These are phyloP conservation scores for Naganishia cerealis DNA, from an alignment of 1,284 basidiomycete species.

Conservation along the genomic window DNA sequence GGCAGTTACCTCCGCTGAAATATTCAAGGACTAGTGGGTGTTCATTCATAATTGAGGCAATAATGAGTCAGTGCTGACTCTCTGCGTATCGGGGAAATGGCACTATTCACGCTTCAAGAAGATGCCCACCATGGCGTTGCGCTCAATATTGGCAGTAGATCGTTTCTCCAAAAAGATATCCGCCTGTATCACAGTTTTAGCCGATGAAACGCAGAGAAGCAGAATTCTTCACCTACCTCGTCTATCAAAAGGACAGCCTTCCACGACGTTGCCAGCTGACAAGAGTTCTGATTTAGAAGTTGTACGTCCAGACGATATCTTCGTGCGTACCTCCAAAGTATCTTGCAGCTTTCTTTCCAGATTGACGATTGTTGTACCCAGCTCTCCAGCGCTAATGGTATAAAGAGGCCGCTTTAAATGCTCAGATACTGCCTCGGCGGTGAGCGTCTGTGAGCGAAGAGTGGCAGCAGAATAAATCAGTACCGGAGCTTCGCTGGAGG, in stretches of 20 bases:
- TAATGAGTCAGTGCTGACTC: neutral
- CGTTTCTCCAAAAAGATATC: constrained; percentile 36
- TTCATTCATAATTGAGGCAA: neutral
- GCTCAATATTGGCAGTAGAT: constrained; percentile 27
- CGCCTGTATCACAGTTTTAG: constrained; percentile 32
- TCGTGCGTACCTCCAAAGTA: constrained; percentile 25
- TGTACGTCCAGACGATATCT: constrained; percentile 28
- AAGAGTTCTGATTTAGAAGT: constrained; percentile 13
- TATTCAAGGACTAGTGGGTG: constrained; percentile 34
- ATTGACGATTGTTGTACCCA: constrained; percentile 19
- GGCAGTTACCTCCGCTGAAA: constrained; percentile 29
- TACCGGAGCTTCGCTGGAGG: neutral
- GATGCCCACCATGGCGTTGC: constrained; percentile 34
- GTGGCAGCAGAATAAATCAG: neutral
- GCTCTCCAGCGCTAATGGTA: constrained; percentile 33
- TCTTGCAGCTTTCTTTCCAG: constrained; percentile 29
- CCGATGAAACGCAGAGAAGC: neutral
- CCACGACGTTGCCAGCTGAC: neutral
- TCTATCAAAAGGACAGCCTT: neutral
- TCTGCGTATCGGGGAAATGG: neutral
- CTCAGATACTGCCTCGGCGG: constrained; percentile 32
- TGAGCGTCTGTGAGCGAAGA: neutral
- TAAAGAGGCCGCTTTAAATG: constrained; percentile 34
- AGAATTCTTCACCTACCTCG: neutral
- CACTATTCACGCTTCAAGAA: constrained; percentile 30